A percentile compares a stretch with the other conserved stretches of the same genome.
Conservation (phyloP, 352 stramenopile species). For the Lagenidium sp. region DNA sequence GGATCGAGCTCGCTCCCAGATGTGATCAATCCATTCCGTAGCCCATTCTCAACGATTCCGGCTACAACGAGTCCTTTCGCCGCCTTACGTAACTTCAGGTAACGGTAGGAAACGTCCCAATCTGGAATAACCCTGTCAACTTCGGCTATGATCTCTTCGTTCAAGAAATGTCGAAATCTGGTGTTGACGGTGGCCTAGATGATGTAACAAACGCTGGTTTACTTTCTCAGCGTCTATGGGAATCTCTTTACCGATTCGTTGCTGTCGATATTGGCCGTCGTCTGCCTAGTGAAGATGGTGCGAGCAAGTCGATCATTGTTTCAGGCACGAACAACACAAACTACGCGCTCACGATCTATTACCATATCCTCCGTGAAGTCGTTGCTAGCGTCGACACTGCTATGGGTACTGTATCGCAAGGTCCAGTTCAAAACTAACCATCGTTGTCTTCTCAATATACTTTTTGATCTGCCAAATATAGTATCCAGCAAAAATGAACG, state of each 20-base stretch:
- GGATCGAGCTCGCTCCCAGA: conserved; percentile 6
- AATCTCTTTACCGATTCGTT: conserved; percentile 15
- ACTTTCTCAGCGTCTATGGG: conserved; percentile 12
- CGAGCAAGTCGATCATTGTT: conserved; percentile 13
- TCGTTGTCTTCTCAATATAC: conserved; percentile 4
- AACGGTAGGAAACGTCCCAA: conserved; percentile 14
- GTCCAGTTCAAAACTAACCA: conserved; percentile 11
- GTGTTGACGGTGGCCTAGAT: conserved; percentile 16
- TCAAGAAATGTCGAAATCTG: conserved; percentile 16
- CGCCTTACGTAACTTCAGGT: conserved; percentile 12
- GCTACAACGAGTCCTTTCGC: conserved; percentile 13
- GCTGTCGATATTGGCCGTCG: conserved; percentile 19
- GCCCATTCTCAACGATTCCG: conserved; percentile 12
- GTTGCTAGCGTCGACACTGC: conserved; percentile 13
- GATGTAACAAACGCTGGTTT: conserved; percentile 8
- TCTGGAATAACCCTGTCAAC: conserved; percentile 10
- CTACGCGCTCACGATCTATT: conserved; percentile 12
- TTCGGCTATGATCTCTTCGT: conserved; percentile 21
- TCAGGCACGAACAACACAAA: conserved; percentile 10
- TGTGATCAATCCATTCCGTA: conserved; percentile 12
- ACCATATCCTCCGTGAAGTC: conserved; percentile 15
- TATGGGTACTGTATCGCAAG: conserved; percentile 16
- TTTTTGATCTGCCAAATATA: conserved; percentile 12
- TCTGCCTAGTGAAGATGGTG: conserved; percentile 14
- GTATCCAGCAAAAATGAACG: conserved; percentile 7